Evolutionary conservation across 1,284 basidiomycete species (phyloP), one percentile per base, ranked within the genome.

Genomic region (Ceratobasidium sp.): DNA sequence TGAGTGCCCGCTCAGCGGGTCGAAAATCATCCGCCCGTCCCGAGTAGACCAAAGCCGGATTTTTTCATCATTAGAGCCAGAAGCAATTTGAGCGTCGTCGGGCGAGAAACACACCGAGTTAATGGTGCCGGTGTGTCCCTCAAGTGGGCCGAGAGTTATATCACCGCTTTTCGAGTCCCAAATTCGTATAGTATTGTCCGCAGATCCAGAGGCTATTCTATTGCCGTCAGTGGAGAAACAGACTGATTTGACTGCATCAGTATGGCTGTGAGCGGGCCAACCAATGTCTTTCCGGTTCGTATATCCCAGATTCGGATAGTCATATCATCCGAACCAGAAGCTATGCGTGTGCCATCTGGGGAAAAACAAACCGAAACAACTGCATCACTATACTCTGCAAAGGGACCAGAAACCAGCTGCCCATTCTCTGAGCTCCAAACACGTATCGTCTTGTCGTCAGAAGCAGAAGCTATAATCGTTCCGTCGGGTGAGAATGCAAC

Each of bases 221-320:
- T 29, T 47, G 17, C 54, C 54, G 32, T 57, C 55, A 17, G 68
- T 40, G 13, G 68, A 69, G 68, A 58, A 69, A 6, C 25, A 29
- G 20, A 69, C 22, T 0, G 35, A 58, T 4, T 8, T 0, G 32
- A 69, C 32, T 2, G 0, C 1, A 1, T 34, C 34, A 0, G 1
- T 5, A 27, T 69, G 42, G 54, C 55, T n/a, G 6, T 56, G 8
- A 56, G 20, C 2, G 35, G 22, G 25, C 2, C 43, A 25, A 27
- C 17, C 1, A 40, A 8, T 17, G 25, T 1, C 25, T 56, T 1
- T 13, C 55, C 29, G 3, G 25, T 49, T 8, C 17, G 31, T 12
- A 29, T 10, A 31, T 68, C 52, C 55, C 54, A 60, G 3, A 68
- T 29, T 20, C 29, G 25, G 20, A 40, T 40, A 12, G 3, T 5